Evolutionary conservation across 208 protist species (phyloP), one percentile per base, ranked within the genome.

Genomic region (Angomonas ambiguus): DNA sequence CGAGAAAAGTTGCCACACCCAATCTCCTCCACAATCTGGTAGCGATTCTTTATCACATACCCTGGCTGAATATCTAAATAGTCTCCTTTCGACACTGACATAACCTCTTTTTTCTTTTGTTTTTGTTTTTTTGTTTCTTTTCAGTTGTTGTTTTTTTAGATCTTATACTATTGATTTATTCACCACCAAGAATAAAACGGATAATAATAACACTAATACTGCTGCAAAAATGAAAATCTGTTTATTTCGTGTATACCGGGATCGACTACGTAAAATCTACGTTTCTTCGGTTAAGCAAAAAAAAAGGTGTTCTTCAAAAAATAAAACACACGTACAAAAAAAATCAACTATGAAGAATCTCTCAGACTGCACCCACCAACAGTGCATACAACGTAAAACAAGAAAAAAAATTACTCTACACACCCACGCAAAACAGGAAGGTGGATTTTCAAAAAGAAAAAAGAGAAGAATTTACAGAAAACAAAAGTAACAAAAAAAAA

Each of bases 1-100:
- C 83, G 91, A 16, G 85, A 89, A 49, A 96, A 96, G 69, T 94
- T 88, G 28, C 91, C 91, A 5, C 72, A 82, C 20, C 91, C 91
- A 6, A 91, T 69, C 51, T 91, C 74, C 8, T 75, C 34, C 30
- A 91, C 27, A 8, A 96, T 76, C 45, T 82, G 67, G 65, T 91
- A 96, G 25, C 80, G 74, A 22, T 69, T 49, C 56, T 77, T 67
- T 33, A 96, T 77, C 0, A 94, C 16, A 22, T 85, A 59, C 10
- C 83, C 84, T 11, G 74, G 71, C n/a, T 62, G 66, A 11, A 93
- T 59, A n/a, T 63, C 60, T 56, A 91, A 60, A 45, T 93, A 77
- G 33, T 85, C 72, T 1, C 78, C 79, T 30, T 71, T 73, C 11
- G 82, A 92, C 10, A 69, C 59, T 42, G 83, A 57, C 62, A 75